Evolutionary conservation across 371 early-diverging fungal species (phyloP).

Genomic region (Mortierella sp.): DNA sequence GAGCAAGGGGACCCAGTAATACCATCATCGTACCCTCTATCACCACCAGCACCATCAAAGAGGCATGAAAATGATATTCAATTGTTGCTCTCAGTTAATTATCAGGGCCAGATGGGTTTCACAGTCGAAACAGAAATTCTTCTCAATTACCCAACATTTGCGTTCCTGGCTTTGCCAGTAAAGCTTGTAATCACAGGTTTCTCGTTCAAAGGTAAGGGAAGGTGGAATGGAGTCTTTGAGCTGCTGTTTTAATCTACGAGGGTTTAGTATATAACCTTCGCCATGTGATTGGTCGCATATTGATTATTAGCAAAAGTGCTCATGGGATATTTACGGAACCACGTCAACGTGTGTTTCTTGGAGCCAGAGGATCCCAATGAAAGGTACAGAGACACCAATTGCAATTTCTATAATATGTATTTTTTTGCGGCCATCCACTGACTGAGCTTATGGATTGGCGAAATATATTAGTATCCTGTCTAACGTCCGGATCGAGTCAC

Average conservation of each 20-base stretch:
- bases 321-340: conserved; percentile 86
- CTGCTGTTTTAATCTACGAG: no score
- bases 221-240: no score
- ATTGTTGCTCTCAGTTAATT: conserved; percentile 77
- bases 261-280: background rate
- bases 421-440: background rate
- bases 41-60: conserved; percentile 14
- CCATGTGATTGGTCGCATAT: background rate
- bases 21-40: conserved; percentile 3
- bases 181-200: conserved; percentile 85
- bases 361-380: conserved; percentile 76
- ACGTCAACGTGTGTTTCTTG: conserved; percentile 91
- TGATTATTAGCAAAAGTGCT: conserved; percentile 76
- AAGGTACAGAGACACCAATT: conserved; percentile 46
- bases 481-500: conserved; percentile 86
- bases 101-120: conserved; percentile 88
- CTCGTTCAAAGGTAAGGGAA: conserved; percentile 76
- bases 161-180: conserved; percentile 92
- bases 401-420: no score
- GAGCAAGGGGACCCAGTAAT: background rate
- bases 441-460: background rate
- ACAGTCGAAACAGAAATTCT: conserved; percentile 88
- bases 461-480: conserved; percentile 67
- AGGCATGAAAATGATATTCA: conserved; percentile 80
- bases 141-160: conserved; percentile 93